phyloP scores from a whole-genome alignment of 345 rosid species.

The Alliaria petiolata region DNA sequence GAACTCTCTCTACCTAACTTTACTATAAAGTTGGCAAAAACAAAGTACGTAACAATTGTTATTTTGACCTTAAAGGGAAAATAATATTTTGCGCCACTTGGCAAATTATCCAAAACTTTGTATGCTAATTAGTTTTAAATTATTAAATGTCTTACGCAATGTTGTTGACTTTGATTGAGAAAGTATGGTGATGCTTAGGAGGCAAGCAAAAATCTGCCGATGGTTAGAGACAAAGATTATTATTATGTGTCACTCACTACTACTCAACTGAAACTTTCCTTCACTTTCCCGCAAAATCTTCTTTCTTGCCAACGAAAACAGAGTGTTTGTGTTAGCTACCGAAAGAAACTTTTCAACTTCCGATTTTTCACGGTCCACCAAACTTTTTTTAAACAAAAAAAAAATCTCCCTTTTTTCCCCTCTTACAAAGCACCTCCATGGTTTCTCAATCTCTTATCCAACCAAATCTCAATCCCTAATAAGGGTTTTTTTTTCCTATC shows the following conservation, averaged over 20 bases:
- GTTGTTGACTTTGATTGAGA: conserved; percentile 1
- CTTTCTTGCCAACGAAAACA: conserved; percentile 24
- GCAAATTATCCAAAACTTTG: not conserved
- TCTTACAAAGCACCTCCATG: conserved; percentile 27
- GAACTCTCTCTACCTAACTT: too few relatives aligned
- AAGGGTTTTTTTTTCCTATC: conserved; percentile 17
- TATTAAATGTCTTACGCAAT: not conserved
- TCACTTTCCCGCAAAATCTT: conserved; percentile 60
- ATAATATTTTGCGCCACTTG: too few relatives aligned
- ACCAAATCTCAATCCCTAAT: conserved; percentile 13
- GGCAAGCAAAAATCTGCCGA: conserved; percentile 24
- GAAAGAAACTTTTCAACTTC: conserved; percentile 62
- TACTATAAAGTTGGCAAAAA: too few relatives aligned
- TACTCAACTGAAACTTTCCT: conserved; percentile 53
- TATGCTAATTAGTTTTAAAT: not conserved
- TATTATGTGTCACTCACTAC: conserved; percentile 11
- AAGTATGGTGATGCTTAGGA: conserved; percentile 27
- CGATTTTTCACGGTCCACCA: conserved; percentile 44
- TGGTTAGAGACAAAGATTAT: conserved; percentile 13
- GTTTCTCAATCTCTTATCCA: conserved; percentile 12
- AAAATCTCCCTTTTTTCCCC: not conserved
- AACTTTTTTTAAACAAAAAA: conserved; percentile 24
- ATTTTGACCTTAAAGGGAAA: too few relatives aligned
- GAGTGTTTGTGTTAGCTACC: conserved; percentile 4
- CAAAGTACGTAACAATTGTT: too few relatives aligned